phyloP scores from a whole-genome alignment of 768 basidiomycete genomes.

The Sporobolomyces phaffii region DNA sequence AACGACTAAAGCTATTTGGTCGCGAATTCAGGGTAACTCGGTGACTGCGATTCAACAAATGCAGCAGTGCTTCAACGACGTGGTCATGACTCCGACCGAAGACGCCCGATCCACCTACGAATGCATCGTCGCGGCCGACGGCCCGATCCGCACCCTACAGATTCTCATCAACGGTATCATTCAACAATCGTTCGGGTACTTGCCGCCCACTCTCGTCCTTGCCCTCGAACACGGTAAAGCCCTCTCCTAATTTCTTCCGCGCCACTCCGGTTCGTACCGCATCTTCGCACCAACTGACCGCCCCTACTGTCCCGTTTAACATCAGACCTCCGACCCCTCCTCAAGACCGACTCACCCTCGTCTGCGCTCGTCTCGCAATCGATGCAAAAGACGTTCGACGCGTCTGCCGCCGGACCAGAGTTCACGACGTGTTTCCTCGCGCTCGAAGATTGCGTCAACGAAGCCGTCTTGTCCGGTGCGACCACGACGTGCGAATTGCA shows the following conservation, averaged over 20 bases:
- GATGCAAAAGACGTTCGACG: constrained; percentile 9
- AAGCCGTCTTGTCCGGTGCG: background rate
- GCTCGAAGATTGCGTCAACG: constrained; percentile 27
- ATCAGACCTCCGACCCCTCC: constrained; percentile 16
- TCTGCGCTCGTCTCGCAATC: background rate
- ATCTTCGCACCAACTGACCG: no score
- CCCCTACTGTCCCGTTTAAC: no score
- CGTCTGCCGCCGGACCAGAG: constrained; percentile 14
- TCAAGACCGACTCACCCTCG: constrained; percentile 12
- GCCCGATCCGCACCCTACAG: constrained; percentile 6
- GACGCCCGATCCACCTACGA: background rate
- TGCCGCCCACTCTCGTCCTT: constrained; percentile 21
- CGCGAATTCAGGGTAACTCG: constrained; percentile 21
- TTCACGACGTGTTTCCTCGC: constrained; percentile 17
- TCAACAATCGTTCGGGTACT: constrained; percentile 30
- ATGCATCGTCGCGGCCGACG: constrained; percentile 1
- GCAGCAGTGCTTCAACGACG: constrained; percentile 23
- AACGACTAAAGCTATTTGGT: no score
- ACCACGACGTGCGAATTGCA: background rate
- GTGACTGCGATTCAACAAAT: constrained; percentile 16
- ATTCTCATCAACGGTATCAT: constrained; percentile 28
- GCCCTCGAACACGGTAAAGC: constrained; percentile 10
- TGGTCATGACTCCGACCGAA: constrained; percentile 14
- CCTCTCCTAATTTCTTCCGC: background rate
- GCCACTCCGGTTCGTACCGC: background rate